These are phyloP conservation scores for Dysphania ambrosioides DNA, from an alignment of 148 eudicot species.

Conservation along the genomic window DNA sequence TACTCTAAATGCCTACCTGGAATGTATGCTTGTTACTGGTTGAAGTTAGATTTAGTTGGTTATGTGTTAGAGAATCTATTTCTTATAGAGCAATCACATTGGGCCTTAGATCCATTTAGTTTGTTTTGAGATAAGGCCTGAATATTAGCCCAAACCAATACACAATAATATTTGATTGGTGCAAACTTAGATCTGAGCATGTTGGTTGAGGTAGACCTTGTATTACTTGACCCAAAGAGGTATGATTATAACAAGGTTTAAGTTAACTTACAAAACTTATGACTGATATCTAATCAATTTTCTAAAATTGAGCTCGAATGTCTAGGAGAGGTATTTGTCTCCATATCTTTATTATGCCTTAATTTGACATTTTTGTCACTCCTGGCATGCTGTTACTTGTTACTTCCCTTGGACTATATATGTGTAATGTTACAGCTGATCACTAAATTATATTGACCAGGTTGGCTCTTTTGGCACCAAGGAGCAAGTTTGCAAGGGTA, in stretches of 20 bases:
- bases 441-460: constrained; percentile 20
- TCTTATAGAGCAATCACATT: too few relatives aligned
- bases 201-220: not conserved
- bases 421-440: not conserved
- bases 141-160: not conserved
- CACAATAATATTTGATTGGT: not conserved
- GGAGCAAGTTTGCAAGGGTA: constrained; percentile 28
- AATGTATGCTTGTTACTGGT: not conserved
- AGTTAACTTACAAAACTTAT: not conserved
- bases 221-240: not conserved
- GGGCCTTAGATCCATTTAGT: too few relatives aligned
- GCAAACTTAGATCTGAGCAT: not conserved
- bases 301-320: not conserved
- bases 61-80: not conserved
- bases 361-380: not conserved
- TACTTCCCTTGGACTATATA: not conserved
- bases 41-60: not conserved
- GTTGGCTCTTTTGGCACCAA: constrained; percentile 37
- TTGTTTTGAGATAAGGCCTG: not conserved
- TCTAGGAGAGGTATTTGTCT: not conserved
- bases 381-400: not conserved
- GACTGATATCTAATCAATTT: not conserved
- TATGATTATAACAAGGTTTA: not conserved
- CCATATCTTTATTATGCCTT: not conserved
- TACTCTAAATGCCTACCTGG: too few relatives aligned